Conservation (phyloP, 2,329 filamentous ascomycete genomes). For the Scedosporium dehoogii region DNA sequence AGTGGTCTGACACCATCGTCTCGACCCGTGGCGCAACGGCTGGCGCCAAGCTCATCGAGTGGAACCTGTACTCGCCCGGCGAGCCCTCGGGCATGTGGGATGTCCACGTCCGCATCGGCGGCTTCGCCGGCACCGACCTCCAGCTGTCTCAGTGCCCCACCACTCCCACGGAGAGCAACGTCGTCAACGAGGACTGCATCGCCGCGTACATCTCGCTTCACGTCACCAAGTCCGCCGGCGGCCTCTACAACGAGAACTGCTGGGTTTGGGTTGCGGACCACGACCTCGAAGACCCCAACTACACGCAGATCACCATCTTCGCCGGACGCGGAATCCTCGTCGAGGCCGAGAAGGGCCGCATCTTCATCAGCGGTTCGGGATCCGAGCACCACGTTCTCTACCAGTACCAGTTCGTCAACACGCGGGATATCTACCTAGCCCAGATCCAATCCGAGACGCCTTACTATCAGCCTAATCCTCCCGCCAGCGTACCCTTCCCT, state of each 20-base stretch:
- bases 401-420: slow-evolving; percentile 55
- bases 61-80: slow-evolving; percentile 49
- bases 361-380: slow-evolving; percentile 56
- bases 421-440: slow-evolving; percentile 52
- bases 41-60: slow-evolving; percentile 63
- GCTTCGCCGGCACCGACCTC: slow-evolving; percentile 58
- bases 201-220: slow-evolving; percentile 34
- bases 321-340: slow-evolving; percentile 40
- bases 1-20: slow-evolving; percentile 64
- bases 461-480: slow-evolving; percentile 60
- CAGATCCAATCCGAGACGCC: slow-evolving; percentile 61
- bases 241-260: slow-evolving; percentile 32
- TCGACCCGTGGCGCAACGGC: slow-evolving; percentile 56
- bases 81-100: slow-evolving; percentile 57
- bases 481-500: slow-evolving; percentile 46
- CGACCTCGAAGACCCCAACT: slow-evolving; percentile 39
- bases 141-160: slow-evolving; percentile 59
- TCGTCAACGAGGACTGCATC: slow-evolving; percentile 23
- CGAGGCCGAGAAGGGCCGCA: slow-evolving; percentile 22
- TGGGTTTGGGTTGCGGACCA: slow-evolving; percentile 43
- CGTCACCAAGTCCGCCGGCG: slow-evolving; percentile 25
- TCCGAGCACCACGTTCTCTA: slow-evolving; percentile 59
- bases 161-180: slow-evolving; percentile 18
- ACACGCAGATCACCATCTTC: slow-evolving; percentile 41
- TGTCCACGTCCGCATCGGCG: slow-evolving; percentile 66